These are phyloP conservation scores for Lachnellula cervina DNA, from an alignment of 2,329 filamentous ascomycete species.

Conservation along the genomic window DNA sequence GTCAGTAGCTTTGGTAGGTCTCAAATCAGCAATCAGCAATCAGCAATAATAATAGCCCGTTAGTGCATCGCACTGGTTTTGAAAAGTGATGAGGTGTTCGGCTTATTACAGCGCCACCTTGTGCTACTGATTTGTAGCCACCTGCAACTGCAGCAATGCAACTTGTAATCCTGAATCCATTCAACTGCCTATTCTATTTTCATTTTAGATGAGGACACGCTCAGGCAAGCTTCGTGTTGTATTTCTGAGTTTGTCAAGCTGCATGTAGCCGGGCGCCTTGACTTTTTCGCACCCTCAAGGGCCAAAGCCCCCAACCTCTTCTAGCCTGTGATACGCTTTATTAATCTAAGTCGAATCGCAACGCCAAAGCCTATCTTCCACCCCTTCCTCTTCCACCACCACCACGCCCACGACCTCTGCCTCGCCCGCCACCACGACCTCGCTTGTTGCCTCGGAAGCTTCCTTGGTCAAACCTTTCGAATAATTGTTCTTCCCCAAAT, in stretches of 20 bases:
- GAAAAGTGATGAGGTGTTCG: neutral
- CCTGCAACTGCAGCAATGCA: neutral
- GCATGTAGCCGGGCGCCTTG: constrained; percentile 18
- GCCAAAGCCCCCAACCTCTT: neutral
- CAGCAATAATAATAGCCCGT: too few relatives aligned
- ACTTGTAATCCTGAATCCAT: neutral
- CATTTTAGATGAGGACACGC: neutral
- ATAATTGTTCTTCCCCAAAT: constrained; percentile 72
- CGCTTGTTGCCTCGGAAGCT: constrained; percentile 37
- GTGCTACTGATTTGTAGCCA: neutral
- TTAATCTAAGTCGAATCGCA: constrained; percentile 3
- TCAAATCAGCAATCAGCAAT: too few relatives aligned
- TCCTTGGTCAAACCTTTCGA: constrained; percentile 49
- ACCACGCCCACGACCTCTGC: constrained; percentile 35
- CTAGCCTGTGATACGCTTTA: neutral
- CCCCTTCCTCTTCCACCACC: constrained; percentile 31
- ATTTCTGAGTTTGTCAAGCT: constrained; percentile 17
- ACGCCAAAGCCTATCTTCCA: constrained; percentile 14
- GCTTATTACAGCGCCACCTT: neutral
- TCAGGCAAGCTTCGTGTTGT: constrained; percentile 4
- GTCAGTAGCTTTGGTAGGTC: too few relatives aligned
- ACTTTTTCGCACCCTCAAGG: constrained; percentile 2
- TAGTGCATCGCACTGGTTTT: neutral
- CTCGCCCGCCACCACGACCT: constrained; percentile 30
- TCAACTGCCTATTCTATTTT: constrained; percentile 8